A percentile compares a stretch with the other conserved stretches of the same genome.
These are phyloP conservation scores for Clavispora vitiphila DNA, from an alignment of 805 yeast species.

Conservation along the genomic window DNA sequence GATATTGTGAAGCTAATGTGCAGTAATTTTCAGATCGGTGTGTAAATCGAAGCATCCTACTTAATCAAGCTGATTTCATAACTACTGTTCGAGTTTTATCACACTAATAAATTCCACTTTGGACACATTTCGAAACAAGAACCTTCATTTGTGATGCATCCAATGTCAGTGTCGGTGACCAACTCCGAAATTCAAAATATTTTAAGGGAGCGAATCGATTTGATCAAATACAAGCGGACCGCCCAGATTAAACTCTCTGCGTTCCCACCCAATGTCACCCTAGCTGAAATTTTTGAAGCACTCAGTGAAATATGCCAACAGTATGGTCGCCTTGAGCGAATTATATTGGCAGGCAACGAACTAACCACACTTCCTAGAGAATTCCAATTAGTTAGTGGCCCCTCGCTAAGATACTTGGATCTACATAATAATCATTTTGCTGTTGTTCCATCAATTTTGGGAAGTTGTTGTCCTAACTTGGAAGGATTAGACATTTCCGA, in stretches of 20 bases:
- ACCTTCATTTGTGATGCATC: slow-evolving; percentile 1
- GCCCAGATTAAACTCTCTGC: slow-evolving; percentile 10
- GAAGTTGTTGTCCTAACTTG: slow-evolving; percentile 32
- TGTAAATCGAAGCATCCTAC: background rate
- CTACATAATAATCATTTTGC: slow-evolving; percentile 55
- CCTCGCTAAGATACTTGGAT: slow-evolving; percentile 47
- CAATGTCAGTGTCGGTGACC: background rate
- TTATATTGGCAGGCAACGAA: slow-evolving; percentile 7
- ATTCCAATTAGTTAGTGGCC: slow-evolving; percentile 8
- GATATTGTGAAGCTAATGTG: background rate
- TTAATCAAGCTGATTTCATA: background rate
- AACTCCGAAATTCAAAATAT: slow-evolving; percentile 1
- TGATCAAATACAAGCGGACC: slow-evolving; percentile 8
- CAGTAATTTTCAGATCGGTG: background rate
- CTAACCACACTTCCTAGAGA: slow-evolving; percentile 9
- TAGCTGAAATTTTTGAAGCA: slow-evolving; percentile 9
- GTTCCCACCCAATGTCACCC: slow-evolving; percentile 7
- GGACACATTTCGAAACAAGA: too few species aligned
- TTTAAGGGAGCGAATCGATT: slow-evolving; percentile 8
- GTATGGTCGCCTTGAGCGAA: slow-evolving; percentile 8
- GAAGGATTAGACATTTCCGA: slow-evolving; percentile 65
- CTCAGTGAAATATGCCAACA: slow-evolving; percentile 3
- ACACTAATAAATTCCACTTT: too few species aligned
- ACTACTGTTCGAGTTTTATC: too few species aligned
- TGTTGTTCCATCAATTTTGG: slow-evolving; percentile 46